Percentiles rank a stretch among this genome's conserved stretches.
phyloP scores from a whole-genome alignment of 495 filamentous ascomycete species.

The Copromyces sp. region DNA sequence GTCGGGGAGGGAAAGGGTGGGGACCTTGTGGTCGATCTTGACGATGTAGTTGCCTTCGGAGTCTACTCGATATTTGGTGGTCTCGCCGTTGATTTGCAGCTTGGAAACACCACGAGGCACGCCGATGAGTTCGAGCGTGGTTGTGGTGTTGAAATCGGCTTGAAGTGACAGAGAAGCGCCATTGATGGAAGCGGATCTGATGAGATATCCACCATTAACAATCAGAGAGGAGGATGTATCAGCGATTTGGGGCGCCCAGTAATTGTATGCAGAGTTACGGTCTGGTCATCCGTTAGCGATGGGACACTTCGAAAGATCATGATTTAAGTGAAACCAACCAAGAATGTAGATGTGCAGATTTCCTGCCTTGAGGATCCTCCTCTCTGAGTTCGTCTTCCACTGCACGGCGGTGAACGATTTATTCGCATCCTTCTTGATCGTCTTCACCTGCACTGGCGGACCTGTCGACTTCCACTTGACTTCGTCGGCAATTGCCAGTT shows the following conservation, averaged over 20 bases:
- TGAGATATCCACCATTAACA: conserved; percentile 65
- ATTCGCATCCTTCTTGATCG: neutral
- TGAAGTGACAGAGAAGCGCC: conserved; percentile 45
- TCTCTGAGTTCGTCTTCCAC: conserved; percentile 2
- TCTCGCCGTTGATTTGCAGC: conserved; percentile 51
- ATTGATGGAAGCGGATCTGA: conserved; percentile 49
- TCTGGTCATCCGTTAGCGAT: conserved; percentile 22
- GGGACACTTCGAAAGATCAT: neutral
- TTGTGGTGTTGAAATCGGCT: conserved; percentile 64
- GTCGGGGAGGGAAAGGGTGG: conserved; percentile 42
- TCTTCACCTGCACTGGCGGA: neutral
- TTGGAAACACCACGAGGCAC: conserved; percentile 38
- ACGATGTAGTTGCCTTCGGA: conserved; percentile 44
- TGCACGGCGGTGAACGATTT: conserved; percentile 1
- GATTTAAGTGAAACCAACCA: conserved; percentile 7
- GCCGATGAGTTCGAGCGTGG: conserved; percentile 51
- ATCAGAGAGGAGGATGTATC: conserved; percentile 37
- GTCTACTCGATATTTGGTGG: conserved; percentile 29
- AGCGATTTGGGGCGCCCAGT: conserved; percentile 54
- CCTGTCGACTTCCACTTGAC: conserved; percentile 42
- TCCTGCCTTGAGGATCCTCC: conserved; percentile 39
- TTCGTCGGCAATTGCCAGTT: conserved; percentile 45
- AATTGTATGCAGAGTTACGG: conserved; percentile 66
- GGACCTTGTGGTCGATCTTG: conserved; percentile 42
- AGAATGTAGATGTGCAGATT: conserved; percentile 45